phyloP scores from a whole-genome alignment of 2,329 filamentous ascomycete species.

The Botrytis porri region DNA sequence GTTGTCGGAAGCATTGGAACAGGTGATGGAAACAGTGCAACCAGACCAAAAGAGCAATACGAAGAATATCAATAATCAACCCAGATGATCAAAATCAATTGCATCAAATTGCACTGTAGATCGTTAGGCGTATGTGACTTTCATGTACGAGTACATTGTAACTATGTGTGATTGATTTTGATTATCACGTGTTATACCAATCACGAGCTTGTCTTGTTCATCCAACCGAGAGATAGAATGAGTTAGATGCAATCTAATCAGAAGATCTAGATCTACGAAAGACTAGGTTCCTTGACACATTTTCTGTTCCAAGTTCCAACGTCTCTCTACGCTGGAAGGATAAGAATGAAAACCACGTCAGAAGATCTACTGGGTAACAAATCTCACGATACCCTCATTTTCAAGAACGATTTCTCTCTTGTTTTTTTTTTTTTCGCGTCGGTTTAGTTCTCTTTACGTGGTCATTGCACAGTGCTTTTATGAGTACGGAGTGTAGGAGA shows the following conservation, averaged over 20 bases:
- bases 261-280: background rate
- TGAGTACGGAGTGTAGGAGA: too few species aligned
- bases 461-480: too few species aligned
- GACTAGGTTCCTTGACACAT: too few species aligned
- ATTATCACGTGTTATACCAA: background rate
- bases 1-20: background rate
- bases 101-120: background rate
- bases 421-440: too few species aligned
- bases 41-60: background rate
- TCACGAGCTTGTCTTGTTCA: background rate
- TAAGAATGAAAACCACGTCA: background rate
- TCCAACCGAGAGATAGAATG: too few species aligned
- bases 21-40: background rate
- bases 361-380: background rate
- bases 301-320: too few species aligned
- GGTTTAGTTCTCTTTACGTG: background rate
- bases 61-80: background rate
- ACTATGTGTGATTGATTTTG: background rate
- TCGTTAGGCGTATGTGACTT: background rate
- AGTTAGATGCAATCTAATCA: background rate
- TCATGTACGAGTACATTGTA: too few species aligned
- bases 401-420: background rate
- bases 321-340: too few species aligned
- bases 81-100: background rate
- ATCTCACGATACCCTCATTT: constrained; percentile 15